Evolutionary conservation across 2,329 filamentous ascomycete genomes (phyloP), one percentile per base, ranked within the genome.

Genomic region (Aspergillus ibericus): DNA sequence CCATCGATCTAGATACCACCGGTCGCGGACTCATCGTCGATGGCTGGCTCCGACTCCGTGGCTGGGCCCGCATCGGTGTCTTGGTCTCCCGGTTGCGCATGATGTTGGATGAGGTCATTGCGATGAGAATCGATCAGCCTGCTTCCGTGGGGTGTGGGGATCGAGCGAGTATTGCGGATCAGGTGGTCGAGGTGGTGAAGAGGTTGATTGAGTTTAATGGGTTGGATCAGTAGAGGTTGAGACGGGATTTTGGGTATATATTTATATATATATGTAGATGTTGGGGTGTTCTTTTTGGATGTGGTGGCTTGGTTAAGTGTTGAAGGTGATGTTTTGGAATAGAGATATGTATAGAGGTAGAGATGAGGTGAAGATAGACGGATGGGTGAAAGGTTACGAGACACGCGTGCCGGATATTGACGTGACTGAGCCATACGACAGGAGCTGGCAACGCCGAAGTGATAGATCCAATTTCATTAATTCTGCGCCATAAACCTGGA

Each of bases 31-130:
- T 99, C 16, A 80, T 97, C 3, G 91, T 99, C 3, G 95, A 98
- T 76, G 92, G 91, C 53, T 98, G 93, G 95, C 80, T 98, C 34
- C 75, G 85, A 35, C 78, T 99, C 32, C 84, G 92, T 22, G 95
- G 95, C 0, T 99, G 95, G 95, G 93, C 95, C 1, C 85, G 95
- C 48, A 95, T 99, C 63, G 95, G 93, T 29, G 93, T 98, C 12
- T 75, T 99, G 65, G 89, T 96, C 2, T 90, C 89, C 47, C 82
- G 93, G 62, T 76, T 99, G 65, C 83, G 95, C 62, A 87, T 87
- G 58, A 90, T 98, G 87, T 82, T 99, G 55, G 95, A 99, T 78
- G 86, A 88, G 64, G 82, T 96, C 61, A 84, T 99, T 68, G 89
- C 89, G 58, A 82, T 84, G 64, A 92, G 92, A 75, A 86, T 97